A percentile compares a stretch with the other conserved stretches of the same genome.
These are phyloP conservation scores for Pyrenophora seminiperda DNA, from an alignment of 2,329 filamentous ascomycete genomes.

Conservation along the genomic window DNA sequence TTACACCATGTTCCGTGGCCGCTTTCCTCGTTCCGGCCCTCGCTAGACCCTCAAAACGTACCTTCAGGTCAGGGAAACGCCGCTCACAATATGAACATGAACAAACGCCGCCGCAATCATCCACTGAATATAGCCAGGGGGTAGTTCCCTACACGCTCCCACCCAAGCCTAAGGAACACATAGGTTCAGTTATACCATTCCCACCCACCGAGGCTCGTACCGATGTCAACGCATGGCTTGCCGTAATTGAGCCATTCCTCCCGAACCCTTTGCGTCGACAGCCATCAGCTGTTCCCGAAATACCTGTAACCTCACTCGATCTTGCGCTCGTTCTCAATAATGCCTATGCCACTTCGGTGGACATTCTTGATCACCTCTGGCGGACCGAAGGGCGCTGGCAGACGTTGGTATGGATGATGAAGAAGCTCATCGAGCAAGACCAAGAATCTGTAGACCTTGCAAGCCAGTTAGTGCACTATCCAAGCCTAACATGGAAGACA, in stretches of 20 bases:
- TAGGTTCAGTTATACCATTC: slow-evolving; percentile 26
- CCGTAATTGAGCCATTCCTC: slow-evolving; percentile 45
- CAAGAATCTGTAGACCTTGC: slow-evolving; percentile 15
- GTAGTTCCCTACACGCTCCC: slow-evolving; percentile 1
- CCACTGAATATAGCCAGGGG: slow-evolving; percentile 2
- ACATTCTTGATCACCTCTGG: slow-evolving; percentile 50
- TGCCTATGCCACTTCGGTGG: slow-evolving; percentile 39
- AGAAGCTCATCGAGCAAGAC: slow-evolving; percentile 48
- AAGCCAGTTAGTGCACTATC: slow-evolving; percentile 21
- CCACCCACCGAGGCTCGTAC: slow-evolving; percentile 28
- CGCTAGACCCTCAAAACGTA: slow-evolving; percentile 26
- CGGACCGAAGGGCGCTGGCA: slow-evolving; percentile 50
- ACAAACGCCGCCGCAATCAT: neutral
- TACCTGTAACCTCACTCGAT: slow-evolving; percentile 33
- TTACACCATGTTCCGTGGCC: slow-evolving; percentile 33
- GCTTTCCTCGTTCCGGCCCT: slow-evolving; percentile 45
- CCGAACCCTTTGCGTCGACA: slow-evolving; percentile 40
- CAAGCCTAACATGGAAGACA: slow-evolving; percentile 26
- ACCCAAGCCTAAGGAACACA: slow-evolving; percentile 15
- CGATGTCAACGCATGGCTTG: slow-evolving; percentile 43
- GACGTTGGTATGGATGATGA: slow-evolving; percentile 54
- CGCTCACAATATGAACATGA: slow-evolving; percentile 15
- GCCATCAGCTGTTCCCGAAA: slow-evolving; percentile 11
- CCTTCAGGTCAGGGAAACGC: slow-evolving; percentile 33
- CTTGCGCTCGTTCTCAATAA: slow-evolving; percentile 33